Evolutionary conservation across 176 grass and related monocot species (phyloP).

Genomic region (Themeda triandra): DNA sequence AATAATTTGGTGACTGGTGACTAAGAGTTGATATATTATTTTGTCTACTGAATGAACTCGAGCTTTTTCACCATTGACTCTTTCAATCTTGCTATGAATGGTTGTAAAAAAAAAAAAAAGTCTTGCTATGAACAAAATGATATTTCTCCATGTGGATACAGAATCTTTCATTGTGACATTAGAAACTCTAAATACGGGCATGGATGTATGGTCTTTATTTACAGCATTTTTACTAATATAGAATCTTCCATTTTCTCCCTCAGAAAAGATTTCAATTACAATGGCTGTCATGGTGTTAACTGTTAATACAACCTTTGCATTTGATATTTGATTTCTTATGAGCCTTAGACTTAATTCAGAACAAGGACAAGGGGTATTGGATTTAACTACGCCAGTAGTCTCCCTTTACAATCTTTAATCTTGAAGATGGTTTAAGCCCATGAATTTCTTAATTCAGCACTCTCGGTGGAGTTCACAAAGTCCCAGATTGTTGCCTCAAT

Average conservation of each 20-base stretch:
- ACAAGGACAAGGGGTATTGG: not conserved
- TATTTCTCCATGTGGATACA: not conserved
- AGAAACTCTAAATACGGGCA: not conserved
- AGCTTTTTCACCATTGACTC: not conserved
- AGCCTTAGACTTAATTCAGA: not conserved
- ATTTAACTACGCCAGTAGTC: not conserved
- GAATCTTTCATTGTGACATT: not conserved
- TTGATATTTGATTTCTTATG: not conserved
- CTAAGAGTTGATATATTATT: not conserved
- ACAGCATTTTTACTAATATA: not conserved
- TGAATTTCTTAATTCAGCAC: slow-evolving; percentile 5
- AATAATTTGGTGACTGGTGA: not conserved
- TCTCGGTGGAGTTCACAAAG: slow-evolving; percentile 87
- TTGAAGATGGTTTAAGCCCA: not conserved
- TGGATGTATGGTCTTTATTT: not conserved
- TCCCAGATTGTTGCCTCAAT: slow-evolving; percentile 81
- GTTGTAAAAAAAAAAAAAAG: too few relatives aligned
- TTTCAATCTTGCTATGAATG: not conserved
- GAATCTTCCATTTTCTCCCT: not conserved
- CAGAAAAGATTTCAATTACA: not conserved
- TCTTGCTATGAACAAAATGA: not conserved
- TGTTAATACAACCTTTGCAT: not conserved
- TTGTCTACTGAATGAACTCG: not conserved
- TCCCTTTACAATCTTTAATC: not conserved
- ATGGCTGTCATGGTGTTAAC: not conserved